Evolutionary conservation across 768 basidiomycete genomes (phyloP), one percentile per base, ranked within the genome.

Genomic region (Trametes cingulata): DNA sequence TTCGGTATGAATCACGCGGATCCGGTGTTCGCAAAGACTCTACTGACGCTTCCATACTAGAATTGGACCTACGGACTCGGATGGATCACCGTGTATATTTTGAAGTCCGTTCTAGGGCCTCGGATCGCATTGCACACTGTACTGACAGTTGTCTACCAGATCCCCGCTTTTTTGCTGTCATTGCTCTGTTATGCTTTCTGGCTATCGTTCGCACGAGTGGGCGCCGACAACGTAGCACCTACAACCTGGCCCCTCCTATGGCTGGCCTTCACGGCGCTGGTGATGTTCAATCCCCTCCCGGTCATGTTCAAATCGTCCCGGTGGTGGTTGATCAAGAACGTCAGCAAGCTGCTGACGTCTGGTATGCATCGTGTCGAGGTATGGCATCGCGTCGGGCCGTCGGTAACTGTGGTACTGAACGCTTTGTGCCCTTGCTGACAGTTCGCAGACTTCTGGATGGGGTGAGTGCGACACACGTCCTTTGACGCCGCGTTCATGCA

Each of bases 401-500:
- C n/a, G n/a, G n/a, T n/a, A n/a, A n/a, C n/a, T 33, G 10, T 33
- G 29, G 1, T 1, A 45, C 0, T 3, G 14, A 39, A 5, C 20
- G 22, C 61, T 37, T 56, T 15, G 48, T 37, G 3, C 1, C 49
- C 6, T 29, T 17, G 36, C 25, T 49, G 43, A 47, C 57, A 90
- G 86, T 94, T 94, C 70, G 74, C 86, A 15, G 92, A 93, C 77
- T 91, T 93, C 84, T 94, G 92, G 92, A 79, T 93, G 71, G 92
- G 90, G 90, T 90, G 72, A 55, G 82, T 69, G 19, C 22, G 13
- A 36, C 40, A 10, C 19, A 24, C 2, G 3, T 24, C 2, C 4
- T 14, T 41, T 25, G 7, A 15, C 25, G n/a, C n/a, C n/a, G 14
- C 53, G 27, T 53, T 12, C 15, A 3, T 19, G 13, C 0, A 17